Evolutionary conservation across 768 basidiomycete species (phyloP).

Genomic region (Royoungia palumana): DNA sequence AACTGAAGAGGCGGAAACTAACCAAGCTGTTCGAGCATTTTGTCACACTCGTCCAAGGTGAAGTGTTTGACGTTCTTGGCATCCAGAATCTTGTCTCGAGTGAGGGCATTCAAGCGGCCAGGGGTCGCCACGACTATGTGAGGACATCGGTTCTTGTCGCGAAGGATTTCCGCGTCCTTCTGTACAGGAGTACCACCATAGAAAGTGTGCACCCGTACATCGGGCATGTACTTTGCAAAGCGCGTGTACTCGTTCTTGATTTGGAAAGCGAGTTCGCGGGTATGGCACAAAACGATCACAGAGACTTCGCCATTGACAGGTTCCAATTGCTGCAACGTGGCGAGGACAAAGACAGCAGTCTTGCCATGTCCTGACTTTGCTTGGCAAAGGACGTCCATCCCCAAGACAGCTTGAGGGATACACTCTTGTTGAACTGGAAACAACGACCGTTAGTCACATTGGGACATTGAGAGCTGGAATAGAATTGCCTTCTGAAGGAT

Average conservation of each 20-base stretch:
- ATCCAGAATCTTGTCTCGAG: conserved; percentile 92
- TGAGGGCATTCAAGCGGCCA: conserved; percentile 93
- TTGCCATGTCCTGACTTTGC: conserved; percentile 99
- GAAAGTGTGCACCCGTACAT: conserved; percentile 95
- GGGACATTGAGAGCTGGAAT: not conserved
- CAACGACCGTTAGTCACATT: not conserved
- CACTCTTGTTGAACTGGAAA: conserved; percentile 96
- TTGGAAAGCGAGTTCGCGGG: conserved; percentile 98
- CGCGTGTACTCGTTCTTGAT: conserved; percentile 99
- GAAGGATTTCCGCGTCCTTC: conserved; percentile 90
- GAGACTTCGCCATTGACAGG: conserved; percentile 98
- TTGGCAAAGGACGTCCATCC: conserved; percentile 99
- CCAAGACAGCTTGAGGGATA: conserved; percentile 98
- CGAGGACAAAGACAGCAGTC: conserved; percentile 98
- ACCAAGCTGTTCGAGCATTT: conserved; percentile 99
- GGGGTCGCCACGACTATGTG: conserved; percentile 99
- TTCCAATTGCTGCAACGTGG: conserved; percentile 96
- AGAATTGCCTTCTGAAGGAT: conserved; percentile 90
- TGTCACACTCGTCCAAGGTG: conserved; percentile 99
- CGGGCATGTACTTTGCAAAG: conserved; percentile 99
- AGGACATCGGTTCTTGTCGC: conserved; percentile 95
- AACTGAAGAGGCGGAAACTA: conserved; percentile 77
- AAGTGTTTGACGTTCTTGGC: conserved; percentile 98
- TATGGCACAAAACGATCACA: conserved; percentile 97
- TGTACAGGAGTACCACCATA: conserved; percentile 94